phyloP scores from a whole-genome alignment of 1,139 yeast species.

The Sugiyamaella japonica region DNA sequence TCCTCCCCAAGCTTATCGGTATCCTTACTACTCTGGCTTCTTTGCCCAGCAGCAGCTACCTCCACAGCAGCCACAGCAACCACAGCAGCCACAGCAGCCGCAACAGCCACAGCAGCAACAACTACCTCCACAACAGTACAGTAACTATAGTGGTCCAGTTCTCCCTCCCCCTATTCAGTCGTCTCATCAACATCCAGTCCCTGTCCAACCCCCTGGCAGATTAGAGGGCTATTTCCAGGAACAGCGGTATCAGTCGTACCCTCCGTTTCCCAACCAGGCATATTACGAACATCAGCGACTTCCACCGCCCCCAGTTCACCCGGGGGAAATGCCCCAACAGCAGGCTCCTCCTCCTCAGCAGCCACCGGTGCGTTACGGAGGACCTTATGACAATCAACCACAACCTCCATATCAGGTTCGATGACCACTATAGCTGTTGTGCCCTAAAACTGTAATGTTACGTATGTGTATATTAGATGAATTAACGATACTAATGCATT shows the following conservation, averaged over 20 bases:
- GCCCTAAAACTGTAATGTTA: constrained; percentile 13
- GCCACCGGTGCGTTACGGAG: constrained; percentile 7
- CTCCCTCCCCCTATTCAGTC: constrained; percentile 20
- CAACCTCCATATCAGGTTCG: constrained; percentile 15
- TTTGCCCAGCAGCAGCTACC: constrained; percentile 8
- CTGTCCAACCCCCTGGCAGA: constrained; percentile 34
- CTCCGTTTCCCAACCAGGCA: constrained; percentile 5
- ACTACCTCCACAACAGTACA: constrained; percentile 16
- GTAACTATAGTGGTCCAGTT: constrained; percentile 12
- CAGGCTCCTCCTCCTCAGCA: constrained; percentile 12
- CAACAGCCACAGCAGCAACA: constrained; percentile 10
- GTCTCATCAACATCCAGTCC: constrained; percentile 18
- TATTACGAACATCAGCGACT: constrained; percentile 10
- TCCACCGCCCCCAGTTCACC: constrained; percentile 11
- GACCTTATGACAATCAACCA: constrained; percentile 9
- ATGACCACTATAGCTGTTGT: constrained; percentile 6
- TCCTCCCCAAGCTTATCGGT: constrained; percentile 15
- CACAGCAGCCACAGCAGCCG: neutral
- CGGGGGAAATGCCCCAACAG: constrained; percentile 9
- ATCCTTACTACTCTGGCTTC: constrained; percentile 19
- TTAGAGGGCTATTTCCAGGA: constrained; percentile 11
- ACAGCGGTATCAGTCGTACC: constrained; percentile 8
- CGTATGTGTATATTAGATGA: constrained; percentile 16
- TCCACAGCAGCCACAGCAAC: constrained; percentile 1
- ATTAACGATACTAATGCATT: constrained; percentile 3